Evolutionary conservation across 2,329 filamentous ascomycete genomes (phyloP), one percentile per base, ranked within the genome.

Genomic region (Fusarium euwallaceae): DNA sequence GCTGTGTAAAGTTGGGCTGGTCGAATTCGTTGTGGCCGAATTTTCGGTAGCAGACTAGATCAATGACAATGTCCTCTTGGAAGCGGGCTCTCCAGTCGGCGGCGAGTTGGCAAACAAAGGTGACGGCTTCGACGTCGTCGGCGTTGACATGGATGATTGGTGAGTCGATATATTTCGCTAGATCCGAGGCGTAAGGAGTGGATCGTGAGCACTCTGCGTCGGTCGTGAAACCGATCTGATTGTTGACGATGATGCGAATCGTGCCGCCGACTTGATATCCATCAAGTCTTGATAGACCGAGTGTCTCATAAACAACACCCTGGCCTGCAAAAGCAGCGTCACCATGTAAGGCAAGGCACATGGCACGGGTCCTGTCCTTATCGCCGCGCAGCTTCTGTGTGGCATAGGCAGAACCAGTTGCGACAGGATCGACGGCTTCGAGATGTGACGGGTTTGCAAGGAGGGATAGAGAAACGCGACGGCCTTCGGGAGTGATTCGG

Each of bases 1-100:
- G 97, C 83, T 98, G 97, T 14, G 97, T 98, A 88, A 98, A 98
- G 45, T 95, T 97, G 39, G 97, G 97, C 88, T 99, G 97, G 83
- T 99, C 97, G 12, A 96, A 98, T 88, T 99, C 97, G 86, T 99
- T 99, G 91, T 98, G 97, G 74, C 97, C 97, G 84, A 98, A 92
- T 87, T 98, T 98, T 80, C 97, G 93, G 89, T 99, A 98, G 90
- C 97, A 98, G 80, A 98, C 95, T 79, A 99, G 91, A 84, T 98
- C 97, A 80, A 98, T 94, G 78, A 99, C 95, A 73, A 98, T 95
- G 82, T 98, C 97, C 81, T 95, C 94, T 88, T 97, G 97, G 90
- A 98, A 98, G 86, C 97, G 92, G 70, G 97, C 97, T 80, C 97
- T 95, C 95, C 96, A 99, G 84, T 99, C 97, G 69, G 97, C 93